Evolutionary conservation across 352 stramenopile species (phyloP).

Genomic region (Globisporangium irregulare): DNA sequence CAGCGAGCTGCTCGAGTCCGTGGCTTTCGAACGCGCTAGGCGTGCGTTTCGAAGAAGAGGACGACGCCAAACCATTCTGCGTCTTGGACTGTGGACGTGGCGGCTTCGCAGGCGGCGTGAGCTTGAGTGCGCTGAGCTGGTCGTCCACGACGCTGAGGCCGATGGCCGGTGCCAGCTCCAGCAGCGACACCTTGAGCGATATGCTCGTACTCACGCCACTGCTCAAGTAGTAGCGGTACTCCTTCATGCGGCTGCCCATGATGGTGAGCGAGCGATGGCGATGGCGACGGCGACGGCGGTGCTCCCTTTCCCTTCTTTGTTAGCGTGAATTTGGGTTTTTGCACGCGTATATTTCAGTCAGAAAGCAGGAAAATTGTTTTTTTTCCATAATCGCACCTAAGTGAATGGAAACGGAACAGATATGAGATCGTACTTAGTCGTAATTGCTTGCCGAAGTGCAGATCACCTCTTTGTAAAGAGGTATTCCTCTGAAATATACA

Average conservation of each 20-base stretch:
- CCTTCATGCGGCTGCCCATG: conserved; percentile 75
- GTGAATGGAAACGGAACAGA: background rate
- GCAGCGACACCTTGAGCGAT: conserved; percentile 72
- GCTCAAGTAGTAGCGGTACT: conserved; percentile 89
- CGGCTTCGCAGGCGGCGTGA: conserved; percentile 5
- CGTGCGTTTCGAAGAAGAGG: conserved; percentile 4
- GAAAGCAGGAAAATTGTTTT: background rate
- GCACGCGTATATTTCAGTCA: background rate
- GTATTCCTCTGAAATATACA: background rate
- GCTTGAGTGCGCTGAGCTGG: conserved; percentile 9
- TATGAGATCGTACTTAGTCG: background rate
- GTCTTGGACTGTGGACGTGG: background rate
- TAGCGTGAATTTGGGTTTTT: background rate
- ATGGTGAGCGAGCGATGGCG: background rate
- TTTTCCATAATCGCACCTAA: background rate
- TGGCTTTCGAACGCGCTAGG: conserved; percentile 29
- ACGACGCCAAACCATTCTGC: background rate
- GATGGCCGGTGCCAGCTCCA: conserved; percentile 65
- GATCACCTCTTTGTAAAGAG: background rate
- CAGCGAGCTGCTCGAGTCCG: conserved; percentile 54
- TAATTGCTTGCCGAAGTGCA: background rate
- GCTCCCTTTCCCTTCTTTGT: background rate
- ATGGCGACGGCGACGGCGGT: too few species aligned
- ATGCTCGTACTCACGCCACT: conserved; percentile 79
- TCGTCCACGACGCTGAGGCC: conserved; percentile 33